Percentiles rank a stretch among this genome's conserved stretches.
These are phyloP conservation scores for Umbelopsis sp. DNA, from an alignment of 192 early-diverging fungal genomes.

Conservation along the genomic window DNA sequence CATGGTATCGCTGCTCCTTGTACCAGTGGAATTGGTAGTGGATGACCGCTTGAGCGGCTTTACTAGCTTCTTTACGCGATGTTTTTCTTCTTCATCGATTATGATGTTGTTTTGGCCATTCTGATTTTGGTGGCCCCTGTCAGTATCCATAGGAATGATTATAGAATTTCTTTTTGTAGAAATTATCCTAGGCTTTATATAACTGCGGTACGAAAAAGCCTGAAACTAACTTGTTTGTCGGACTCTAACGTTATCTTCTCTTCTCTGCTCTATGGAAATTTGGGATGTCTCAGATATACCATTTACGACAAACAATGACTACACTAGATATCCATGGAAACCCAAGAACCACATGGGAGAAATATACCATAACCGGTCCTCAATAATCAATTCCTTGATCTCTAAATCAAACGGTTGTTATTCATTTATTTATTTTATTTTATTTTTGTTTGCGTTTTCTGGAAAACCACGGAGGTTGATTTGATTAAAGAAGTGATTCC, in stretches of 20 bases:
- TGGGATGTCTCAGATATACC: constrained; percentile 11
- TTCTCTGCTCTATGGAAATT: neutral
- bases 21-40: neutral
- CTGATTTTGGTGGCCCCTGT: neutral
- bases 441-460: too few relatives aligned
- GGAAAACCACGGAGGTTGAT: too few relatives aligned
- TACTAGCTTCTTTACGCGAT: neutral
- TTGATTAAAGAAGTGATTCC: too few relatives aligned
- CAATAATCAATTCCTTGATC: too few relatives aligned
- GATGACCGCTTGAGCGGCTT: neutral
- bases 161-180: neutral
- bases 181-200: neutral
- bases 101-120: neutral
- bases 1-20: constrained; percentile 19
- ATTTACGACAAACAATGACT: neutral
- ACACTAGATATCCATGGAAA: neutral
- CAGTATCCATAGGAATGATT: neutral
- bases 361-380: too few relatives aligned
- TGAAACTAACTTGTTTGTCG: constrained; percentile 12
- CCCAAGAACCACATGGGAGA: neutral
- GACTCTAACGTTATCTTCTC: neutral
- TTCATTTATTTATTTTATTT: too few relatives aligned
- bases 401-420: too few relatives aligned
- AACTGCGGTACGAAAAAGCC: neutral
- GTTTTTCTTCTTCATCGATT: constrained; percentile 1